Percentiles rank a stretch among this genome's conserved stretches.
phyloP scores from a whole-genome alignment of 208 protist species.

The Wallacemonas collosoma region DNA sequence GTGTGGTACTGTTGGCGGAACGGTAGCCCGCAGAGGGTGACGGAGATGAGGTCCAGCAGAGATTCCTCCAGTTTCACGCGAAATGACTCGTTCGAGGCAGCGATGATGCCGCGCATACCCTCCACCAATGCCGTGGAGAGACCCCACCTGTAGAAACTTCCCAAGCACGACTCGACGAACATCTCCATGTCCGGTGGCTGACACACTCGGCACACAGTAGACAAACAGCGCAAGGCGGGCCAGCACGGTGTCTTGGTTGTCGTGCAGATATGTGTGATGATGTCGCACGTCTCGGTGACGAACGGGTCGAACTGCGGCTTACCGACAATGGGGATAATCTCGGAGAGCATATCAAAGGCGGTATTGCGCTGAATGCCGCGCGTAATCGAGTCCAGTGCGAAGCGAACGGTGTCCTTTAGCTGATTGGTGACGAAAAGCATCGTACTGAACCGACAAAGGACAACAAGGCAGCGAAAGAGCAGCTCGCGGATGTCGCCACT shows the following conservation, averaged over 20 bases:
- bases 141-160: conserved; percentile 84
- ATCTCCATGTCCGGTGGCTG: conserved; percentile 58
- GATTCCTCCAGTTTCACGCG: conserved; percentile 75
- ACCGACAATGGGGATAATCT: conserved; percentile 77
- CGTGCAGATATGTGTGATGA: conserved; percentile 50
- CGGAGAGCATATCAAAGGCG: conserved; percentile 79
- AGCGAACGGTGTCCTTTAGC: conserved; percentile 75
- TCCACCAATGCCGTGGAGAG: conserved; percentile 82
- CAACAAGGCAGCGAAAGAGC: conserved; percentile 72
- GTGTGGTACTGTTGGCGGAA: conserved; percentile 68
- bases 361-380: conserved; percentile 47
- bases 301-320: conserved; percentile 58
- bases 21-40: conserved; percentile 84
- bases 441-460: conserved; percentile 75
- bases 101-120: conserved; percentile 82
- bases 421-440: conserved; percentile 71
- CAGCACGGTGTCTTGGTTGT: conserved; percentile 66
- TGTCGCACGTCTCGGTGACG: conserved; percentile 64
- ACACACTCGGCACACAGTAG: conserved; percentile 61
- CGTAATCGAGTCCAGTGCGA: conserved; percentile 63
- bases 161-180: conserved; percentile 77
- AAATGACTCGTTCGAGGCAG: conserved; percentile 53
- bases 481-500: conserved; percentile 45
- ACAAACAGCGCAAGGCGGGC: conserved; percentile 78
- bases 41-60: conserved; percentile 88